Percentiles rank a stretch among this genome's conserved stretches.
phyloP scores from a whole-genome alignment of 2,329 filamentous ascomycete species.

The Aspergillus oerlinghausenensis region DNA sequence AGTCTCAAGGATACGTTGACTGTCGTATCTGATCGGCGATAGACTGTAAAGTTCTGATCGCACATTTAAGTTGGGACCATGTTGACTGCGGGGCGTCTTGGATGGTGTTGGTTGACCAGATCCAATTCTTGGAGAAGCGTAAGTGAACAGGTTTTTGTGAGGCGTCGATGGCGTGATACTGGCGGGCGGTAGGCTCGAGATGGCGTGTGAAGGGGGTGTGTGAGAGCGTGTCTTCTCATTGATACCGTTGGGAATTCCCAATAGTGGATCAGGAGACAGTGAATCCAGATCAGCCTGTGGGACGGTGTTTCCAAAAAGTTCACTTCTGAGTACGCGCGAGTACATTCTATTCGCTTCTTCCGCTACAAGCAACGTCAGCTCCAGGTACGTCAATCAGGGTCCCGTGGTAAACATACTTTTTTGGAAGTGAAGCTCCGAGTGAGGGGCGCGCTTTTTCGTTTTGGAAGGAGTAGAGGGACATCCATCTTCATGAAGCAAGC shows the following conservation, averaged over 20 bases:
- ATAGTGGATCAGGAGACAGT: constrained; percentile 54
- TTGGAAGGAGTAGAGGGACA: constrained; percentile 88
- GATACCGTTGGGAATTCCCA: constrained; percentile 44
- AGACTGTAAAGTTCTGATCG: constrained; percentile 91
- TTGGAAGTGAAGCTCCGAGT: constrained; percentile 91
- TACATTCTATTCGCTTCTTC: constrained; percentile 29
- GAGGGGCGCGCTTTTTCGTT: constrained; percentile 75
- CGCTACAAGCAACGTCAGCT: constrained; percentile 44
- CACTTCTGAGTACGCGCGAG: constrained; percentile 30
- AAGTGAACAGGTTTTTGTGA: constrained; percentile 95
- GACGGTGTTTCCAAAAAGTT: constrained; percentile 87
- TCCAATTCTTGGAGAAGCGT: constrained; percentile 70
- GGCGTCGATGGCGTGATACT: constrained; percentile 87
- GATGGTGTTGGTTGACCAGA: constrained; percentile 83
- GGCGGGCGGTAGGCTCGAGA: constrained; percentile 62
- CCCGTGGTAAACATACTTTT: constrained; percentile 59
- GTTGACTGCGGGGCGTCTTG: constrained; percentile 80
- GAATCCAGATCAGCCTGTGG: constrained; percentile 70
- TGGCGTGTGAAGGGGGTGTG: constrained; percentile 70
- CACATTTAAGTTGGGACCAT: constrained; percentile 83
- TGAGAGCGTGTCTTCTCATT: constrained; percentile 68
- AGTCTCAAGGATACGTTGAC: constrained; percentile 87
- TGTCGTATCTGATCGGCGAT: constrained; percentile 87
- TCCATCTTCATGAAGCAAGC: constrained; percentile 82
- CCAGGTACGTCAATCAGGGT: neutral